These are phyloP conservation scores for Coemansia interrupta DNA, from an alignment of 192 early-diverging fungal species.

Conservation along the genomic window DNA sequence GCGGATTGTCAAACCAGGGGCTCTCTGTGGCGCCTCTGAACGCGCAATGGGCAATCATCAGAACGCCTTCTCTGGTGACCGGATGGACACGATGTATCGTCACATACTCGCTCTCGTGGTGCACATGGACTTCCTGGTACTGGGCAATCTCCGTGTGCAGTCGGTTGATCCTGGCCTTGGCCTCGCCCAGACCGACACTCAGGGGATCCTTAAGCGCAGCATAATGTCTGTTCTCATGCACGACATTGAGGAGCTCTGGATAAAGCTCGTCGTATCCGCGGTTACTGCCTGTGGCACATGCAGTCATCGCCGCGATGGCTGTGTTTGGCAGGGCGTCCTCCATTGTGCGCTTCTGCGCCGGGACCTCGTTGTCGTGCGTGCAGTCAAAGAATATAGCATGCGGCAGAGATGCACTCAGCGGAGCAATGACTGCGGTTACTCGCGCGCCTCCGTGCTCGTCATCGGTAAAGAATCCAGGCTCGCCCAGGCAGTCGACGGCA, in stretches of 20 bases:
- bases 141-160: conserved; percentile 82
- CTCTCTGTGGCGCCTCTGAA: conserved; percentile 57
- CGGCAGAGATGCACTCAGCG: conserved; percentile 73
- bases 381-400: conserved; percentile 99
- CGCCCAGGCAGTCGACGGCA: conserved; percentile 67
- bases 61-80: conserved; percentile 82
- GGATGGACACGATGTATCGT: conserved; percentile 92
- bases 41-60: conserved; percentile 85
- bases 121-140: conserved; percentile 90
- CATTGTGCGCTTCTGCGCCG: conserved; percentile 83
- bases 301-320: conserved; percentile 84
- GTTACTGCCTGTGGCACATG: conserved; percentile 91
- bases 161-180: conserved; percentile 69
- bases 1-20: conserved; percentile 54
- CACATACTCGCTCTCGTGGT: conserved; percentile 93
- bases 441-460: conserved; percentile 50
- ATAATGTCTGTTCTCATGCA: conserved; percentile 81
- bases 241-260: conserved; percentile 82
- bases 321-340: conserved; percentile 90
- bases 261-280: conserved; percentile 97
- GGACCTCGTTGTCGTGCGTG: conserved; percentile 98
- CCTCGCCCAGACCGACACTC: conserved; percentile 57
- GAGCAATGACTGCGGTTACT: conserved; percentile 57
- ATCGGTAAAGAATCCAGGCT: conserved; percentile 35
- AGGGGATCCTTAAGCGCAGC: conserved; percentile 57